These are phyloP conservation scores for Colletotrichum musae DNA, from an alignment of 2,329 filamentous ascomycete species.

Conservation along the genomic window DNA sequence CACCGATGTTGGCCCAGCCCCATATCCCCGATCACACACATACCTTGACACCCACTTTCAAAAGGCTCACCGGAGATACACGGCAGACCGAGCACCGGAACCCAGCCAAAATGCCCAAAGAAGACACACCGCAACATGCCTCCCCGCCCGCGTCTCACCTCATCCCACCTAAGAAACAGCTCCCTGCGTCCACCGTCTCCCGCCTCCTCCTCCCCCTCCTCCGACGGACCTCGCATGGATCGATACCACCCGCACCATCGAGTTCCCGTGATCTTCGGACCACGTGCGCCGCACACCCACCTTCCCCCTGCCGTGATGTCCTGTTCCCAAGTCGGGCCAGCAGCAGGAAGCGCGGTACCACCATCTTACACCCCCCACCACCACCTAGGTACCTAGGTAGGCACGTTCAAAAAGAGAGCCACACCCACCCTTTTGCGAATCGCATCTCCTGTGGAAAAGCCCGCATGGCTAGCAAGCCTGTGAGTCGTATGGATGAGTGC, in stretches of 20 bases:
- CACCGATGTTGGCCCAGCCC: too few relatives aligned
- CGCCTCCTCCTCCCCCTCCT: neutral
- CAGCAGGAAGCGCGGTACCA: neutral
- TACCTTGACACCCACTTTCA: too few relatives aligned
- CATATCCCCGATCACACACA: too few relatives aligned
- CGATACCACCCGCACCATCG: too few relatives aligned
- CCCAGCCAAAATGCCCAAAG: neutral
- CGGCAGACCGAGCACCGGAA: neutral
- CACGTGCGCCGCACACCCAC: slow-evolving; percentile 35
- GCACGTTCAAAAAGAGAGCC: too few relatives aligned
- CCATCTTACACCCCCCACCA: neutral
- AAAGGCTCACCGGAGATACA: too few relatives aligned
- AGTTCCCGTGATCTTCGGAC: neutral
- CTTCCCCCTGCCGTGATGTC: neutral
- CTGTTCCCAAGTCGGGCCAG: neutral
- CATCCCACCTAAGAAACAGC: slow-evolving; percentile 9
- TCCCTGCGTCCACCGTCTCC: neutral
- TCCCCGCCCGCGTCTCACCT: slow-evolving; percentile 3
- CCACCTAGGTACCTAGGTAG: neutral
- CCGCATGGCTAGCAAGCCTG: too few relatives aligned
- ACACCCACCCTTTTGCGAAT: too few relatives aligned
- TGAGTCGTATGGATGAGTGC: too few relatives aligned
- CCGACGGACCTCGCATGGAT: neutral
- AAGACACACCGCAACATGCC: neutral
- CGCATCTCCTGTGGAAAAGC: too few relatives aligned